These are phyloP conservation scores for Rhynchosporium agropyri DNA, from an alignment of 2,329 filamentous ascomycete genomes.

Conservation along the genomic window DNA sequence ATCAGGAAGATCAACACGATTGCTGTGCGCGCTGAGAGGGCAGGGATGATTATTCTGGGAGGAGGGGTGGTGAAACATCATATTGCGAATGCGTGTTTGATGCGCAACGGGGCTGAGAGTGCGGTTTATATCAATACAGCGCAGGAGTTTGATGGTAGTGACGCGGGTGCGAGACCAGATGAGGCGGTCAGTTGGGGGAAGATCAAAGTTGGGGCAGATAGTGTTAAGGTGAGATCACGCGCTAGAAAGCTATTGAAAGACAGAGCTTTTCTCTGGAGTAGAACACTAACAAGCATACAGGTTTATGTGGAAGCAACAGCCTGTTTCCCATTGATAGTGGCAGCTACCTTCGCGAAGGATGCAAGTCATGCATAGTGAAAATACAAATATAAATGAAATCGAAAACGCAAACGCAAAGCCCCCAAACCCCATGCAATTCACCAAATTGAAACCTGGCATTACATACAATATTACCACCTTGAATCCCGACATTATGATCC, in stretches of 20 bases:
- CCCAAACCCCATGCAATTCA: not conserved
- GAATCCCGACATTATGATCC: too few relatives aligned
- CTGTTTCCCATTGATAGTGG: slow-evolving; percentile 68
- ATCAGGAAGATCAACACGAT: slow-evolving; percentile 92
- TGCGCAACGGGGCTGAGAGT: slow-evolving; percentile 96
- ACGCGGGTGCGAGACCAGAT: slow-evolving; percentile 91
- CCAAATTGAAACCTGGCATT: not conserved
- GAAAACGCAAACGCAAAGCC: not conserved
- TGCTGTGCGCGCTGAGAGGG: slow-evolving; percentile 80
- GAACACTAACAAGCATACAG: slow-evolving; percentile 43
- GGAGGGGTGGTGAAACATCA: slow-evolving; percentile 98
- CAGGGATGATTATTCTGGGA: slow-evolving; percentile 93
- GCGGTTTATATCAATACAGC: slow-evolving; percentile 98
- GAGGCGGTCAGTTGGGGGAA: slow-evolving; percentile 99
- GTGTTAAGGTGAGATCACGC: slow-evolving; percentile 72
- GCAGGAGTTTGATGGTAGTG: slow-evolving; percentile 96
- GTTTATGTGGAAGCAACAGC: slow-evolving; percentile 67
- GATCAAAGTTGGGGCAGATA: slow-evolving; percentile 85
- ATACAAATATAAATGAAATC: not conserved
- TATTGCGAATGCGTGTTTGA: slow-evolving; percentile 95
- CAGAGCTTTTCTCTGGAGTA: not conserved
- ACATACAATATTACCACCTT: not conserved
- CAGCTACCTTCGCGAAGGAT: slow-evolving; percentile 64
- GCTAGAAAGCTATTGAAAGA: slow-evolving; percentile 15
- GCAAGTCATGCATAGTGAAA: slow-evolving; percentile 4